Conservation (phyloP, 331 rosid species). For the Quercus phellos region DNA sequence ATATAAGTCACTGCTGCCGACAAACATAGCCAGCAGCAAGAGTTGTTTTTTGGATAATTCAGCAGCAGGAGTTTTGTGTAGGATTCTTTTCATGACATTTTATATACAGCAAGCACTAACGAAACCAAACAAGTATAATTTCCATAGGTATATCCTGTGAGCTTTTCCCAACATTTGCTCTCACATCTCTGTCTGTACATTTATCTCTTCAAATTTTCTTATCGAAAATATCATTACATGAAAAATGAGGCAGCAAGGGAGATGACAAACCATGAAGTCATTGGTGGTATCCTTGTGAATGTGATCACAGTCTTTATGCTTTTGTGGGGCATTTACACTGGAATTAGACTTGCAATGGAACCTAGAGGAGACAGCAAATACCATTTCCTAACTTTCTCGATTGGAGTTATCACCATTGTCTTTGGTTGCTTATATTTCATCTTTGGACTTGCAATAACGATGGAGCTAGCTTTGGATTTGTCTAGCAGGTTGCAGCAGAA, state of each 20-base stretch:
- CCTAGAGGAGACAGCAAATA: conserved; percentile 14
- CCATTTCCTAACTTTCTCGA: conserved; percentile 20
- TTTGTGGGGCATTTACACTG: conserved; percentile 23
- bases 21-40: background rate
- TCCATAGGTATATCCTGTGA: background rate
- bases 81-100: background rate
- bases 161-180: background rate
- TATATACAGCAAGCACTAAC: background rate
- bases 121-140: background rate
- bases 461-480: background rate
- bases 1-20: too few species aligned
- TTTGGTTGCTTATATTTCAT: conserved; percentile 21
- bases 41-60: background rate
- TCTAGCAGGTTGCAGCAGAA: background rate
- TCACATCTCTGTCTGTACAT: background rate
- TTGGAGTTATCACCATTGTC: conserved; percentile 22
- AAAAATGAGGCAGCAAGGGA: conserved; percentile 4
- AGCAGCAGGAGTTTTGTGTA: background rate
- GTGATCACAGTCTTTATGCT: conserved; percentile 17
- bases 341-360: conserved; percentile 23
- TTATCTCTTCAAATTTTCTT: background rate
- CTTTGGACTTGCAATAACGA: conserved; percentile 21
- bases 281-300: conserved; percentile 19
- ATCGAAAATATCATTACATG: background rate
- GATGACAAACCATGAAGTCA: background rate